Evolutionary conservation across 768 basidiomycete genomes (phyloP), one percentile per base, ranked within the genome.

Genomic region (Mycena kentingensis): DNA sequence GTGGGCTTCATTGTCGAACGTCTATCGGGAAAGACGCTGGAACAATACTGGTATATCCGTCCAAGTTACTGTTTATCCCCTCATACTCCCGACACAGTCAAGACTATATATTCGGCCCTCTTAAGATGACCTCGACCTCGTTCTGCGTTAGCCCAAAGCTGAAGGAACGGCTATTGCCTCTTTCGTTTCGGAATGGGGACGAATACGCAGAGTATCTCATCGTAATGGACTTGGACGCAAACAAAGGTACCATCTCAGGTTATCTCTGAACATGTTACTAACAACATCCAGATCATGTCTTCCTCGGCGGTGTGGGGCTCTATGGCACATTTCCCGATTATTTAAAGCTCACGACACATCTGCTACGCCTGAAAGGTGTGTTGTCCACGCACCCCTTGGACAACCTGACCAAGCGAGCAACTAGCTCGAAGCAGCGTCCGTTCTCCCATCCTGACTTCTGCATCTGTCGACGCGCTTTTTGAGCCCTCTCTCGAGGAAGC

Each of bases 1-100:
- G 16, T 64, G 1, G 66, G 68, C 11, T 70, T 70, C 41, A 61
- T 68, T 16, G 51, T 70, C 8, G 66, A 70, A 42, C 60, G 60
- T 19, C 45, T 65, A 11, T 56, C 66, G 0, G 65, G 64, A 0
- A 47, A 63, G 38, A 58, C 57, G 10, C 55, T 70, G 12, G 67
- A 68, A 46, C 48, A 63, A 39, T 70, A 65, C 32, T 64, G 61
- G 69, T 70, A 41, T 26, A 62, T 55, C 2, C 21, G 28, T n/a
- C n/a, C n/a, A n/a, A n/a, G n/a, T n/a, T n/a, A n/a, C n/a, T n/a
- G n/a, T n/a, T n/a, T n/a, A n/a, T n/a, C n/a, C n/a, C n/a, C n/a
- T n/a, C n/a, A n/a, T n/a, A n/a, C 13, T 28, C 21, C 16, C 19
- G 18, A 12, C 19, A 27, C 26, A 62, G 64, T 25, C 58, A 63